Evolutionary conservation across 768 basidiomycete species (phyloP).

Genomic region (Russula sp.): DNA sequence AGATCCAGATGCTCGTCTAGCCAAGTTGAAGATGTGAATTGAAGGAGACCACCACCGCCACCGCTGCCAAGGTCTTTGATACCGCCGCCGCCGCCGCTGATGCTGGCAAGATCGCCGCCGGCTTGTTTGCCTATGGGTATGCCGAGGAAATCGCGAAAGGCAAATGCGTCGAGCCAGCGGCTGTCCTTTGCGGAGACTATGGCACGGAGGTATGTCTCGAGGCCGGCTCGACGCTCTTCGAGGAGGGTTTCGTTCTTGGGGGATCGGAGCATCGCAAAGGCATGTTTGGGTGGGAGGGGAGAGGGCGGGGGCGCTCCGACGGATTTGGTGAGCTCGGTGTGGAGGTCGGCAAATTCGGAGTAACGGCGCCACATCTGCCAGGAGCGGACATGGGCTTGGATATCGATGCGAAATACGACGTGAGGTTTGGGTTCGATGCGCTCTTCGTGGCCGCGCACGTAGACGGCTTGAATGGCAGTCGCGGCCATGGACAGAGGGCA

Average conservation of each 20-base stretch:
- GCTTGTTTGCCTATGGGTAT: constrained; percentile 58
- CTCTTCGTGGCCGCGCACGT: constrained; percentile 66
- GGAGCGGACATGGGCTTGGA: constrained; percentile 84
- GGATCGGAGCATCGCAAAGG: constrained; percentile 62
- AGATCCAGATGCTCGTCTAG: constrained; percentile 83
- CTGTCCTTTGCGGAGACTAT: constrained; percentile 81
- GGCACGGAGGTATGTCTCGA: constrained; percentile 83
- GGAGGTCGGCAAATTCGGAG: constrained; percentile 88
- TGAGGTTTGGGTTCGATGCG: constrained; percentile 71
- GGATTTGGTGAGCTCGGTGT: constrained; percentile 76
- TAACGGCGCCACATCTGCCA: constrained; percentile 96
- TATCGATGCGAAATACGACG: constrained; percentile 75
- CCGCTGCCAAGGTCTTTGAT: too few species aligned
- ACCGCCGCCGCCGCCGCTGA: constrained; percentile 32
- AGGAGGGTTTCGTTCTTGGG: constrained; percentile 59
- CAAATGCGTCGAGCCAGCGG: constrained; percentile 74
- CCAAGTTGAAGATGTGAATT: constrained; percentile 80
- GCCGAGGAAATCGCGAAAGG: constrained; percentile 85
- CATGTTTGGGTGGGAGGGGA: constrained; percentile 81
- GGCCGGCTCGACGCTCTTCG: constrained; percentile 70
- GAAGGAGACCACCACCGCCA: constrained; percentile 37
- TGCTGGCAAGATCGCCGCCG: neutral
- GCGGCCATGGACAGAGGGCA: constrained; percentile 36
- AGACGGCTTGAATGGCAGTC: constrained; percentile 76
- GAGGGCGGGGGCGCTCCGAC: constrained; percentile 77